Evolutionary conservation across 257 asterid species (phyloP).

Genomic region (Solanum pinnatisectum): DNA sequence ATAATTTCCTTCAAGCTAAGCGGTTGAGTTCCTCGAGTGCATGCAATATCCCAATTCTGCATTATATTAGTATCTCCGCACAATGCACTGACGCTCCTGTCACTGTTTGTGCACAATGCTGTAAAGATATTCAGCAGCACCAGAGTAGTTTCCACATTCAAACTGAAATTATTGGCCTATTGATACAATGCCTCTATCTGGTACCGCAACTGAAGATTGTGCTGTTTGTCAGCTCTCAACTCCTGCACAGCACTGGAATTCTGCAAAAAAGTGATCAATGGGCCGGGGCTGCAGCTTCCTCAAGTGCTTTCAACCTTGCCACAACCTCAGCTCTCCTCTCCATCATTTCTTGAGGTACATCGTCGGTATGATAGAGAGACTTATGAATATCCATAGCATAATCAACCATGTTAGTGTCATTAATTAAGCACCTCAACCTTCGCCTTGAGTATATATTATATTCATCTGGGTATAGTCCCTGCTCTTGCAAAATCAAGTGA

Average conservation of each 20-base stretch:
- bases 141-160: constrained; percentile 8
- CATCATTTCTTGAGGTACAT: constrained; percentile 94
- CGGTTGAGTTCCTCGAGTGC: constrained; percentile 88
- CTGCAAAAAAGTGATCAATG: constrained; percentile 69
- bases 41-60: constrained; percentile 87
- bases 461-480: constrained; percentile 53
- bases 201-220: constrained; percentile 72
- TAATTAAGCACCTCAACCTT: constrained; percentile 73
- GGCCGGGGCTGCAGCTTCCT: constrained; percentile 70
- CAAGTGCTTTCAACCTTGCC: constrained; percentile 71
- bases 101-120: constrained; percentile 65
- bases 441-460: constrained; percentile 72
- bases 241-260: constrained; percentile 84
- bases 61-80: constrained; percentile 77
- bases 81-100: constrained; percentile 83
- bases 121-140: constrained; percentile 92
- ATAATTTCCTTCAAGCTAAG: constrained; percentile 64
- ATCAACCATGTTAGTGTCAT: constrained; percentile 98
- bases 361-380: constrained; percentile 79
- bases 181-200: constrained; percentile 4
- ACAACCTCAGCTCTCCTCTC: constrained; percentile 93
- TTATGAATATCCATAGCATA: constrained; percentile 96
- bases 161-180: not conserved
- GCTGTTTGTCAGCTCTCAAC: constrained; percentile 84
- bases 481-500: constrained; percentile 87